These are phyloP conservation scores for Rubus idaeus DNA, from an alignment of 306 rosid species.

Conservation along the genomic window DNA sequence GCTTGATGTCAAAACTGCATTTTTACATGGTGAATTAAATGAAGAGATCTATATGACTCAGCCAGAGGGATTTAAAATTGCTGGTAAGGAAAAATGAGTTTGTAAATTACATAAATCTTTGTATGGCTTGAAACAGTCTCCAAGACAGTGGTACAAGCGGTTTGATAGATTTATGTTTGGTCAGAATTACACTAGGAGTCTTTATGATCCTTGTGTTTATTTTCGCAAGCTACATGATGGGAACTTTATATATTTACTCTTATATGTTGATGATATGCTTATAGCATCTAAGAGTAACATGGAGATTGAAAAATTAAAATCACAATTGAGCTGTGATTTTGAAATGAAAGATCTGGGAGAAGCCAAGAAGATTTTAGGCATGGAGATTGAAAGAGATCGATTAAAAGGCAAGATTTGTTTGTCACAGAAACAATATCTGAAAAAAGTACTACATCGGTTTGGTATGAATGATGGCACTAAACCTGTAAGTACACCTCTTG, in stretches of 20 bases:
- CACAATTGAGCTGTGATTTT: no score
- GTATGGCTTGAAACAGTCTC: neutral
- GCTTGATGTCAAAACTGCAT: no score
- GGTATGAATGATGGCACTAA: neutral
- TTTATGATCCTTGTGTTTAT: neutral
- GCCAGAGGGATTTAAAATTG: neutral
- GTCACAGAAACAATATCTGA: neutral
- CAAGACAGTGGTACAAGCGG: neutral
- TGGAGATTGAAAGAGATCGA: neutral
- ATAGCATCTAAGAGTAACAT: no score
- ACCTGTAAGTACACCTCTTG: neutral
- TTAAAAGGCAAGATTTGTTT: neutral
- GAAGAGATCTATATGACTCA: neutral
- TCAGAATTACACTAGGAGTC: neutral
- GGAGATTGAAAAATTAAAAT: no score
- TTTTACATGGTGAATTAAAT: neutral
- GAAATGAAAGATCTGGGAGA: no score
- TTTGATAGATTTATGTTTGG: neutral
- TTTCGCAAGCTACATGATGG: conserved; percentile 5
- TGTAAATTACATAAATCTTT: neutral
- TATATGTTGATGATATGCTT: no score
- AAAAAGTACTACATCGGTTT: neutral
- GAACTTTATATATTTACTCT: no score
- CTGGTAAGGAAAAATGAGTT: neutral
- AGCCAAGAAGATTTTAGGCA: neutral